A percentile compares a stretch with the other conserved stretches of the same genome.
phyloP scores from a whole-genome alignment of 1,284 basidiomycete species.

The Melampsora larici-populina region DNA sequence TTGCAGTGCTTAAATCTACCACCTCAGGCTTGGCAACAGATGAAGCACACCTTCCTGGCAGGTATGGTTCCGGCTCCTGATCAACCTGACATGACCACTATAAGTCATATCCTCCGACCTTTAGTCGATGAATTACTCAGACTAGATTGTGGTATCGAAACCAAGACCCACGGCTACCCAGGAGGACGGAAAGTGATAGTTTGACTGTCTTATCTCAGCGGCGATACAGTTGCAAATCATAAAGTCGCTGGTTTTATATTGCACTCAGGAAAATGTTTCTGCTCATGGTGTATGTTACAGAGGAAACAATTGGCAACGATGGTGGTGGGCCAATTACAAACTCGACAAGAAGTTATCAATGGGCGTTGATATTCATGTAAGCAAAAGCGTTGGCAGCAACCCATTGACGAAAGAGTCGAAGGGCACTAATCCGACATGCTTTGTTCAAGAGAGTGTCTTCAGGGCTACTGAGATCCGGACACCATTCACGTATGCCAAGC shows the following conservation, averaged over 20 bases:
- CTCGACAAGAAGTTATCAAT: not conserved
- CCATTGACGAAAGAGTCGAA: not conserved
- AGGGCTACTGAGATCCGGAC: conserved; percentile 8
- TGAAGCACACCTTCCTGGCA: too few species aligned
- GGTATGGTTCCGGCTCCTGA: too few species aligned
- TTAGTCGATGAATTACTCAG: too few species aligned
- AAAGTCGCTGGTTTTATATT: not conserved
- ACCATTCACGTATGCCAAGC: too few species aligned
- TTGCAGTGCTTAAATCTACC: too few species aligned
- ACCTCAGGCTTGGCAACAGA: too few species aligned
- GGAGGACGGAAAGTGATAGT: not conserved
- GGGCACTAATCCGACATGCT: conserved; percentile 5
- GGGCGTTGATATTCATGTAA: not conserved
- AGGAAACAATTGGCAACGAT: not conserved
- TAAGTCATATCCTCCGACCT: too few species aligned
- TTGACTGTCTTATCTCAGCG: not conserved
- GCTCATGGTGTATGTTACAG: not conserved
- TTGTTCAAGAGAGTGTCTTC: conserved; percentile 20
- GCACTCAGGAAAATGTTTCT: not conserved
- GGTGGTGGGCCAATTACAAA: not conserved
- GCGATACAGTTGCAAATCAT: not conserved
- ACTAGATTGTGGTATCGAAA: not conserved
- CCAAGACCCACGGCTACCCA: not conserved
- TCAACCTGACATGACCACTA: too few species aligned
- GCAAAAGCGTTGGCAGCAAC: not conserved